These are phyloP conservation scores for Penicillium cataractarum DNA, from an alignment of 495 filamentous ascomycete species.

Conservation along the genomic window DNA sequence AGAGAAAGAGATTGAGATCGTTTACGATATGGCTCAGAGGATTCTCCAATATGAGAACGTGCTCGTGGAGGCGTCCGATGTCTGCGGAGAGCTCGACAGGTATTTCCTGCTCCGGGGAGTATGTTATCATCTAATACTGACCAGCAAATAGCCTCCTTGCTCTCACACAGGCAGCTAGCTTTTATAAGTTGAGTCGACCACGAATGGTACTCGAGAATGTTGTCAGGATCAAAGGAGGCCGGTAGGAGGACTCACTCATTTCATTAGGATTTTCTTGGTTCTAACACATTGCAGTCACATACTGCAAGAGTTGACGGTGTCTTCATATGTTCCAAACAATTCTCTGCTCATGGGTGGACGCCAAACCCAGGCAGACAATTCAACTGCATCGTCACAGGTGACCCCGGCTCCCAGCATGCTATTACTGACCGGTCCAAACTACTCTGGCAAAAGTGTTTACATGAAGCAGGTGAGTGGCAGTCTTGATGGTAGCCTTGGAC, in stretches of 20 bases:
- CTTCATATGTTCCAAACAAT: conserved; percentile 86
- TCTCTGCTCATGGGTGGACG: conserved; percentile 68
- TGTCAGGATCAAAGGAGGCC: conserved; percentile 77
- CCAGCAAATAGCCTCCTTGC: conserved; percentile 67
- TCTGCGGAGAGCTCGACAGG: conserved; percentile 87
- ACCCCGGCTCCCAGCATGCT: conserved; percentile 67
- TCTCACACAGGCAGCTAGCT: conserved; percentile 74
- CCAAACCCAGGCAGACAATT: background rate
- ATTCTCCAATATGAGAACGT: conserved; percentile 72
- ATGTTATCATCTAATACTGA: conserved; percentile 12
- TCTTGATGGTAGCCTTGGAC: background rate
- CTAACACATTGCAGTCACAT: conserved; percentile 62
- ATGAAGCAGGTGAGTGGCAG: conserved; percentile 70
- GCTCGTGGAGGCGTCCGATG: conserved; percentile 68
- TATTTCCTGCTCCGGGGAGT: conserved; percentile 18
- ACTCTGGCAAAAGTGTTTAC: conserved; percentile 95
- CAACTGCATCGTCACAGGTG: background rate
- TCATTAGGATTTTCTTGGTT: background rate
- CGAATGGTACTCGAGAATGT: conserved; percentile 71
- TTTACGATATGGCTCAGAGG: conserved; percentile 73
- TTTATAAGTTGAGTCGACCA: conserved; percentile 73
- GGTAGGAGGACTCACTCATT: conserved; percentile 49
- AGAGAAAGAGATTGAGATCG: conserved; percentile 92
- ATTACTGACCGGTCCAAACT: conserved; percentile 90
- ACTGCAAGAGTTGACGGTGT: conserved; percentile 84